Conservation (phyloP, 345 rosid genomes). For the Firmiana major region DNA sequence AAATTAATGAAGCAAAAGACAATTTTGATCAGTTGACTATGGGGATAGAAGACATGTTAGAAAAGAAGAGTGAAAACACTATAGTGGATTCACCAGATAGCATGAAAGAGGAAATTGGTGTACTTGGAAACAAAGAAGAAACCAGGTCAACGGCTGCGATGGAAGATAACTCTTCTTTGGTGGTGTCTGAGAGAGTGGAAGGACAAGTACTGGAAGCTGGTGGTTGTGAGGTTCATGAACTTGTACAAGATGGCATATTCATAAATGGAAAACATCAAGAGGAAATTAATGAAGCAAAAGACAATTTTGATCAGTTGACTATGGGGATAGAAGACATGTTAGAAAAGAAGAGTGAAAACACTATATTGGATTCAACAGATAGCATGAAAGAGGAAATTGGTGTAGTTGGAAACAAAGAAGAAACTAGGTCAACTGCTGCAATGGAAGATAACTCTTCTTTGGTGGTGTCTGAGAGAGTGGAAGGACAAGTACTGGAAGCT, state of each 20-base stretch:
- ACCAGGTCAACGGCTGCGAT: slow-evolving; percentile 32
- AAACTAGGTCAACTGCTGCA: slow-evolving; percentile 34
- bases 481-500: slow-evolving; percentile 29
- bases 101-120: slow-evolving; percentile 28
- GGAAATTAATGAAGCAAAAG: slow-evolving; percentile 33
- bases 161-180: slow-evolving; percentile 32
- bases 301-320: slow-evolving; percentile 25
- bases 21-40: slow-evolving; percentile 23
- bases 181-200: slow-evolving; percentile 28
- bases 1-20: slow-evolving; percentile 34
- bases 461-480: slow-evolving; percentile 28
- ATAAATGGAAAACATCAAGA: slow-evolving; percentile 36
- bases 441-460: slow-evolving; percentile 32
- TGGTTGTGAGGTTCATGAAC: slow-evolving; percentile 34
- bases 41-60: slow-evolving; percentile 25
- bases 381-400: slow-evolving; percentile 28
- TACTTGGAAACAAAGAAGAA: slow-evolving; percentile 38
- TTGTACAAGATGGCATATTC: slow-evolving; percentile 28
- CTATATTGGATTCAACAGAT: slow-evolving; percentile 20
- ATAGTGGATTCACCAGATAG: slow-evolving; percentile 17
- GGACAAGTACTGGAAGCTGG: slow-evolving; percentile 31
- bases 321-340: slow-evolving; percentile 24
- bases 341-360: slow-evolving; percentile 36
- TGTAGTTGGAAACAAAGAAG: slow-evolving; percentile 36
- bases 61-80: slow-evolving; percentile 38